Base-by-base conservation (phyloP, 495 filamentous ascomycete genomes). In the Talaromyces nanjingensis region DNA sequence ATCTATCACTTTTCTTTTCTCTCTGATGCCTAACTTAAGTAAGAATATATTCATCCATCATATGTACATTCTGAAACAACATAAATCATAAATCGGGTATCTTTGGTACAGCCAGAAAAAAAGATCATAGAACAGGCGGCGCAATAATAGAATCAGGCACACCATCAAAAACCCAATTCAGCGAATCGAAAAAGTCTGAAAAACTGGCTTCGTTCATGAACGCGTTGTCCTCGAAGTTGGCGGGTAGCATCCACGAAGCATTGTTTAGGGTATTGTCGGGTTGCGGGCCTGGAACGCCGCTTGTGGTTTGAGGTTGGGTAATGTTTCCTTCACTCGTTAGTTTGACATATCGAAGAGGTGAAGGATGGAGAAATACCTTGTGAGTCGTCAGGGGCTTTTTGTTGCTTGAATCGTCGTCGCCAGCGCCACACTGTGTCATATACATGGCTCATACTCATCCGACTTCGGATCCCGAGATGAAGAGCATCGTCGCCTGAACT, bases 371-470 rank as follows among this genome's bases (percentile, higher is more conserved):
- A 64, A 66, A 60, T 67, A 78, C 76, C 71, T 69, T 81, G 77
- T 34, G 72, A 67, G 65, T 79, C 77, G 57, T 81, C 77, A 0
- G 74, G 59, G 45, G 68, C 76, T 68, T 76, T 79, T 29, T 72
- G 67, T n/a, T 76, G 76, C 33, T 73, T 70, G 68, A 81, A 81
- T 39, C 75, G 72, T 49, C 79, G 76, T 39, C 78, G 73, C 78
- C 78, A 81, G 45, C 77, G 78, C 78, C 78, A 81, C 6, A 81
- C 78, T 0, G 77, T 81, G 56, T 81, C 78, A 52, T 81, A 81
- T 22, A 81, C 78, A 65, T 81, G 78, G 64, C 78, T 81, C 78
- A 81, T 81, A 65, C 78, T 81, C 78, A 81, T 81, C 1, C 78
- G 74, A 57, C 78, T 79, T 24, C 78, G 77, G 22, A 81, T 73